Evolutionary conservation across 495 filamentous ascomycete genomes (phyloP).

Genomic region (Mytilinidion resinicola): DNA sequence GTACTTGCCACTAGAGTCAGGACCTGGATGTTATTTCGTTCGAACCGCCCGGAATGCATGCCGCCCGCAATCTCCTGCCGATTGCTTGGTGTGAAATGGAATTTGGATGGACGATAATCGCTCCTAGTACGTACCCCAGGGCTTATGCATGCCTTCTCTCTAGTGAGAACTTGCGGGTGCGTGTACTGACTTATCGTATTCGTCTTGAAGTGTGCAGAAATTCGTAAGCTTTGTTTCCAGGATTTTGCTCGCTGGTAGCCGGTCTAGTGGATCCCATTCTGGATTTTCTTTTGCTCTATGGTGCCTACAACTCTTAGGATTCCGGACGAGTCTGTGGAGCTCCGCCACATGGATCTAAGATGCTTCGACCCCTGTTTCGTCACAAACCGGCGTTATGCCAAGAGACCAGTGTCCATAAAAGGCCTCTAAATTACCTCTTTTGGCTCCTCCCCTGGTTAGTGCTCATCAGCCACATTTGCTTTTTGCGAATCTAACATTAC

Average conservation of each 20-base stretch:
- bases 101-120: constrained; percentile 9
- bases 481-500: not conserved
- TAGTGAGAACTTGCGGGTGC: constrained; percentile 12
- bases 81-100: constrained; percentile 1
- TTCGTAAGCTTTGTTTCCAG: constrained; percentile 10
- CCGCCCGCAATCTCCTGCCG: not conserved
- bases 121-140: constrained; percentile 22
- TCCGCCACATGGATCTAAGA: not conserved
- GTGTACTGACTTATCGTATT: constrained; percentile 24
- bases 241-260: constrained; percentile 6
- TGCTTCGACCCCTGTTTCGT: not conserved
- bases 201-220: not conserved
- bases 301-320: no score
- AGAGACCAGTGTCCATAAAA: not conserved
- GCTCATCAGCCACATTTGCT: not conserved
- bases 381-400: not conserved
- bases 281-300: no score
- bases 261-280: not conserved
- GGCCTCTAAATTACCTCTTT: not conserved
- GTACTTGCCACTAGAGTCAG: no score
- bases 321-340: not conserved
- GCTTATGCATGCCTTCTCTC: constrained; percentile 17
- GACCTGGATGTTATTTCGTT: no score
- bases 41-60: no score
- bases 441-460: not conserved